Base-by-base conservation (phyloP, 2,329 filamentous ascomycete species). In the Trichoderma sp. region DNA sequence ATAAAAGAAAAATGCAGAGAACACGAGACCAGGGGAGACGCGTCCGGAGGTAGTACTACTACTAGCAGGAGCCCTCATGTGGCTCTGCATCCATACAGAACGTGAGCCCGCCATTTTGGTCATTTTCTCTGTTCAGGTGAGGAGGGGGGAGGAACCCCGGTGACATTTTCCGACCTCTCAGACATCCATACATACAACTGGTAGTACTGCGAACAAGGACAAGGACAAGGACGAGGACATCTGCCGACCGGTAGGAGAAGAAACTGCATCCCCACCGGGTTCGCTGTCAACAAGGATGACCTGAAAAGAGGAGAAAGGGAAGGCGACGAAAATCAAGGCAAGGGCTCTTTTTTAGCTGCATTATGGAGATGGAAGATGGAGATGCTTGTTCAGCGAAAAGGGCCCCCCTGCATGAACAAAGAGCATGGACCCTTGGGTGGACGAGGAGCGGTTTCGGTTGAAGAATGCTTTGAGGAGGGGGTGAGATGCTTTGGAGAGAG, bases 111-210 rank as follows among this genome's bases (percentile, higher is more conserved):
- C 43, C 34, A 12, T 39, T 39, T 39, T 39, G 39, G 47, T 55
- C 59, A 61, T 52, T 61, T 52, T 51, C 43, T 15, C 30, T 44
- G 63, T 59, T 30, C 62, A 60, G 62, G 62, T 64, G 62, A 64
- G 62, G 62, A 44, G 62, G 12, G 7, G 54, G 55, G 3, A 5
- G 5, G 34, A 14, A 15, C 47, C 57, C 63, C 30, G 55, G 63
- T 65, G 63, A 65, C 56, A 47, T 34, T 57, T 45, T 39, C 21
- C 50, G 45, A 26, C 14, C 19, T 30, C 56, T 39, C 6, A 39
- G 34, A 39, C 34, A 39, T 39, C 28, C 28, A 30, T 30, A 30
- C 26, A 30, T 9, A 30, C 2, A 7, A 9, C 30, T 6, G 9
- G 5, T 30, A 30, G 30, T 30, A 30, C 7, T 3, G 9, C 30